Evolutionary conservation across 2,329 filamentous ascomycete species (phyloP).

Genomic region (Epichloe hybrida): DNA sequence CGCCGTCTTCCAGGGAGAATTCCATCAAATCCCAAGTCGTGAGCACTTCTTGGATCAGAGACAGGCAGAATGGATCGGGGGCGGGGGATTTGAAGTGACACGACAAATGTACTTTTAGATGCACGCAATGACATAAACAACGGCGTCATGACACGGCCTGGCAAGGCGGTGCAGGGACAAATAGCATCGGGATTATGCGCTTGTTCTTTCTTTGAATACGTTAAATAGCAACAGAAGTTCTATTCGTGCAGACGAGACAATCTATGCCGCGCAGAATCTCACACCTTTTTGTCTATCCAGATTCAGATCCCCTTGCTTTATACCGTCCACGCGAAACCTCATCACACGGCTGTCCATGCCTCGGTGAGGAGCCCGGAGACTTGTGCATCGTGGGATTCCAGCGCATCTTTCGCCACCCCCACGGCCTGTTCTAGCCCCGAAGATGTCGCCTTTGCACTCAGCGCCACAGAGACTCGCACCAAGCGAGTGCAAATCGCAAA

Average conservation of each 20-base stretch:
- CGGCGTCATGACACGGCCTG: neutral
- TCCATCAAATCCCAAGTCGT: constrained; percentile 4
- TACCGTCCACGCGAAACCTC: neutral
- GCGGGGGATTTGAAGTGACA: too few species aligned
- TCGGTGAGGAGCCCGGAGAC: constrained; percentile 18
- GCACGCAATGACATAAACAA: neutral
- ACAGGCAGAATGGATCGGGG: too few species aligned
- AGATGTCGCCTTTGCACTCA: constrained; percentile 12
- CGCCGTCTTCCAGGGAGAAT: neutral
- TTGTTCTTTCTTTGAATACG: too few species aligned
- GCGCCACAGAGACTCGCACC: constrained; percentile 24
- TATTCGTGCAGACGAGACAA: too few species aligned
- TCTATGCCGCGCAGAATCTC: neutral
- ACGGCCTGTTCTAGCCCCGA: constrained; percentile 7
- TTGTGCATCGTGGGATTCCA: constrained; percentile 1
- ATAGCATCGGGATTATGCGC: too few species aligned
- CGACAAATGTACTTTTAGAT: neutral
- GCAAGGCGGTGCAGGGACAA: too few species aligned
- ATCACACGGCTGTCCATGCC: constrained; percentile 1
- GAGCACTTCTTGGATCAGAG: neutral
- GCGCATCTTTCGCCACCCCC: neutral
- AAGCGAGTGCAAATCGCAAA: constrained; percentile 46
- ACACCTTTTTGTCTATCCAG: neutral
- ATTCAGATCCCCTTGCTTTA: neutral
- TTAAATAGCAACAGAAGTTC: too few species aligned